phyloP scores from a whole-genome alignment of 2,329 filamentous ascomycete genomes.

The Juglanconis juglandina region DNA sequence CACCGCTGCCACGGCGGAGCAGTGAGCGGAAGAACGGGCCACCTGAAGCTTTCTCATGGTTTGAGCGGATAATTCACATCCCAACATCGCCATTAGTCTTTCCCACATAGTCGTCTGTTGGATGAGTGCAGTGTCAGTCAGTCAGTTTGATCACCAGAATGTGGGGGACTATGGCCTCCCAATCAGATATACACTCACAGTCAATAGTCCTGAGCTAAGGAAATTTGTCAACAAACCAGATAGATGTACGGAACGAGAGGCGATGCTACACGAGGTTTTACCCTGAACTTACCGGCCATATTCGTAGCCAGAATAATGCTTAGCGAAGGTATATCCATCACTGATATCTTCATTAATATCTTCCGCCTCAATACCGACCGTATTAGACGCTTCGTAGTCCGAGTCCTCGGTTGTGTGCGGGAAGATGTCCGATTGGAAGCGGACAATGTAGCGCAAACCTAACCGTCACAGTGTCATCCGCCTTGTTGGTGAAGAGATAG shows the following conservation, averaged over 20 bases:
- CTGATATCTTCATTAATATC: conserved; percentile 5
- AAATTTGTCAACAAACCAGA: conserved; percentile 5
- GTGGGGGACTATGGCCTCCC: not conserved
- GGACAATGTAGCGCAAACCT: conserved; percentile 34
- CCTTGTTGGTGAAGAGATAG: conserved; percentile 36
- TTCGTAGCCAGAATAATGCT: conserved; percentile 36
- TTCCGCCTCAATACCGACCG: conserved; percentile 22
- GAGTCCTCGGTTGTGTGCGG: conserved; percentile 22
- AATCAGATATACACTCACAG: not conserved
- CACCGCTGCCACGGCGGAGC: conserved; percentile 33
- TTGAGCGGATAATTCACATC: conserved; percentile 35
- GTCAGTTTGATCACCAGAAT: not conserved
- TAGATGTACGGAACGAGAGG: not conserved
- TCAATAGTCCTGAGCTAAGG: conserved; percentile 3
- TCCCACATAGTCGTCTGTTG: conserved; percentile 34
- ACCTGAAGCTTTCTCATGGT: conserved; percentile 39
- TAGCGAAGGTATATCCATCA: conserved; percentile 33
- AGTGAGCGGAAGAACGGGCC: conserved; percentile 38
- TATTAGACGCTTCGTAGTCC: conserved; percentile 31
- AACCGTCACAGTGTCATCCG: conserved; percentile 32
- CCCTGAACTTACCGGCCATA: conserved; percentile 35
- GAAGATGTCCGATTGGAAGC: conserved; percentile 29
- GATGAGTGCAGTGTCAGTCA: conserved; percentile 21
- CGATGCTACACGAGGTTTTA: not conserved
- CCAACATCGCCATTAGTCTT: conserved; percentile 33